Evolutionary conservation across 352 stramenopile genomes (phyloP).

Genomic region (Lagenidium giganteum): DNA sequence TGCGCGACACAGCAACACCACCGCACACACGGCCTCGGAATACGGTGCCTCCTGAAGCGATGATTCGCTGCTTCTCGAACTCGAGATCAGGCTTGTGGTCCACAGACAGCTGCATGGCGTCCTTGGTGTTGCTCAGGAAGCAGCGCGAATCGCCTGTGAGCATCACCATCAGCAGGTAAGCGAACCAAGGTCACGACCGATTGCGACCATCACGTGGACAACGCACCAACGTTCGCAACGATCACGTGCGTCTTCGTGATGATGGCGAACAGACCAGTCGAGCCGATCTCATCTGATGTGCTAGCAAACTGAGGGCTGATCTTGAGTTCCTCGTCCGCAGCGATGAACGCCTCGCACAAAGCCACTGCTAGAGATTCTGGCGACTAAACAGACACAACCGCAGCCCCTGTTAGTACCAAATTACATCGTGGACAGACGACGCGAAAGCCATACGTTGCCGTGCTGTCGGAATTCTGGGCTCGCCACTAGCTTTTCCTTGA

Average conservation of each 20-base stretch:
- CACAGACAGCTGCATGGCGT: conserved; percentile 76
- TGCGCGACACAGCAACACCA: conserved; percentile 78
- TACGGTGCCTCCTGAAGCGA: conserved; percentile 75
- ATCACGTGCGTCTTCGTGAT: conserved; percentile 80
- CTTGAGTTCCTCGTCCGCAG: conserved; percentile 67
- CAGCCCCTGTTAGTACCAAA: not conserved
- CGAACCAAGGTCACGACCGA: not conserved
- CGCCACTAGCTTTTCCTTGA: too few relatives aligned
- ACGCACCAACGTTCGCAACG: conserved; percentile 61
- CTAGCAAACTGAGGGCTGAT: conserved; percentile 55
- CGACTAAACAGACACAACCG: conserved; percentile 21
- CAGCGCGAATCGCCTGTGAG: conserved; percentile 70
- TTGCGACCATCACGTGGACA: not conserved
- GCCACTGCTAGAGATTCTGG: conserved; percentile 68
- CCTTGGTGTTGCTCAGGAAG: conserved; percentile 72
- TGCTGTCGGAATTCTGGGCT: not conserved
- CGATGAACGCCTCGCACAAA: conserved; percentile 71
- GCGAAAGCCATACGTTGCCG: not conserved
- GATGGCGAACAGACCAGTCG: conserved; percentile 75
- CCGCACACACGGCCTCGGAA: conserved; percentile 83
- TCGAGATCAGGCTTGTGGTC: conserved; percentile 86
- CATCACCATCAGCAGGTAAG: too few relatives aligned
- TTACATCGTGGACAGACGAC: too few relatives aligned
- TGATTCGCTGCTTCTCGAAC: conserved; percentile 83
- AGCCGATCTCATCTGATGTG: conserved; percentile 76